A percentile compares a stretch with the other conserved stretches of the same genome.
Conservation (phyloP, 768 basidiomycete genomes). For the Termitomyces bulborhizus region DNA sequence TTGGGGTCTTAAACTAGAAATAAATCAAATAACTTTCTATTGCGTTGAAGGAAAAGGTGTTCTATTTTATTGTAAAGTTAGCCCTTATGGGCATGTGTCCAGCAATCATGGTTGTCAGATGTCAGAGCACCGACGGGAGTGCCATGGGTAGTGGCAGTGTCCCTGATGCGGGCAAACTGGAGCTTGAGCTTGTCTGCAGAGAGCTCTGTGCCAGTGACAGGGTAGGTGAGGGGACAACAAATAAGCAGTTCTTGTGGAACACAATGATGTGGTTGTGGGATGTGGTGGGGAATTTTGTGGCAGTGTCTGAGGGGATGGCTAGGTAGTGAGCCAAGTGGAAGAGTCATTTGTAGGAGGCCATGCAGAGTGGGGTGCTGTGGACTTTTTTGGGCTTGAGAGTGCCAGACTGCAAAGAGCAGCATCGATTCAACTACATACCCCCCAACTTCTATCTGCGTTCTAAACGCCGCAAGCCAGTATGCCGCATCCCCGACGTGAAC, state of each 20-base stretch:
- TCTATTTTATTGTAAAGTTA: too few species aligned
- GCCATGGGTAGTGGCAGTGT: constrained; percentile 42
- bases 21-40: too few species aligned
- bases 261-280: constrained; percentile 86
- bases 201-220: constrained; percentile 58
- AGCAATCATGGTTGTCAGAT: constrained; percentile 81
- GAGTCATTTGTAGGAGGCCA: constrained; percentile 95
- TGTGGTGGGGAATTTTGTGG: constrained; percentile 68
- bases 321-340: constrained; percentile 94
- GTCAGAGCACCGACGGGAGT: constrained; percentile 78
- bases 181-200: constrained; percentile 79
- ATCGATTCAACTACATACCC: too few species aligned
- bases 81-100: constrained; percentile 72
- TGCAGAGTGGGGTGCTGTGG: constrained; percentile 72
- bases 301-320: constrained; percentile 74
- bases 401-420: too few species aligned
- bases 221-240: constrained; percentile 64
- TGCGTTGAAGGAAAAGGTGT: too few species aligned
- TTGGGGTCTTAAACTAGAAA: too few species aligned
- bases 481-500: too few species aligned
- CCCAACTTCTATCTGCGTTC: too few species aligned
- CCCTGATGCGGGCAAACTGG: constrained; percentile 64
- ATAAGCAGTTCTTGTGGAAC: constrained; percentile 88
- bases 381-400: constrained; percentile 85
- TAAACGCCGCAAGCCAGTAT: too few species aligned